Base-by-base conservation (phyloP, 1,139 yeast genomes). In the Hansenula sp. region DNA sequence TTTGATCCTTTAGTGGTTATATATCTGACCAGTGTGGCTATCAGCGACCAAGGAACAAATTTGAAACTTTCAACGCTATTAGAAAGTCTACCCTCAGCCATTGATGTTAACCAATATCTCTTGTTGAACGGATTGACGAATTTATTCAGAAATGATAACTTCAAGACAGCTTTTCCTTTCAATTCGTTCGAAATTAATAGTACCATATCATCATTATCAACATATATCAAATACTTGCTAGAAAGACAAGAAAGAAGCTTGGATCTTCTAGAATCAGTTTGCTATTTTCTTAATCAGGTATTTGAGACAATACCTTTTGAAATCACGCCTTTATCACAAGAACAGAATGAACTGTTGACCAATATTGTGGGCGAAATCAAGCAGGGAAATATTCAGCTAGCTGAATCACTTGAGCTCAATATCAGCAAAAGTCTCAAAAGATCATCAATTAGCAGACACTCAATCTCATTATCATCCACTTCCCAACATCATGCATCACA, bases 1-100 rank as follows among this genome's bases (percentile, higher is more conserved):
- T 34, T 51, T 10, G 57, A 55, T 31, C 58, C 60, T n/a, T 35
- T 55, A 35, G 35, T 44, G 8, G 47, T 47, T 8, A 41, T 47
- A 21, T 57, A 50, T 37, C 39, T 57, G 12, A 36, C 49, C 2
- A n/a, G 36, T 5, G 32, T 43, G 1, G 33, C 51, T 8, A 39
- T 50, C 2, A 21, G 24, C 2, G 56, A 51, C n/a, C 53, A 52
- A 40, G 25, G 47, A 0, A 41, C 53, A 2, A 27, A 33, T 9
- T 24, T 54, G 24, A 49, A 42, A 30, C 43, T 54, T 10, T 34
- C 53, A 2, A 40, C 38, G 3, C 37, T 57, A n/a, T 18, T 55
- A 4, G 21, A 43, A 1, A 17, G 36, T 17, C 35, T 55, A 17
- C 28, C 27, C 6, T 5, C 2, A 4, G 53, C 55, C 9, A 39